Base-by-base conservation (phyloP, 345 rosid genomes). In the Euphorbia tirucalli region DNA sequence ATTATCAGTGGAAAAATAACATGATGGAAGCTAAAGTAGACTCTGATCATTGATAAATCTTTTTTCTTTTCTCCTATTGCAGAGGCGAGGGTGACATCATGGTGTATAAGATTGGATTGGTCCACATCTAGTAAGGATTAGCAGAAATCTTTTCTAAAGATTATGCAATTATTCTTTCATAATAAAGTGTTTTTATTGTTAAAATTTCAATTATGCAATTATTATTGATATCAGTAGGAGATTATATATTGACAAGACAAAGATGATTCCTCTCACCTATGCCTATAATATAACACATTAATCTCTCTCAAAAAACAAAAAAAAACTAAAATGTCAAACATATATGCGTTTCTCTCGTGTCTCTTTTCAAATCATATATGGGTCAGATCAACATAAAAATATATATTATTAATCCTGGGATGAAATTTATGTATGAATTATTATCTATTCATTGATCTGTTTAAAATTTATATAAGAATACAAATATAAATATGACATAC, bases 61-160 rank as follows among this genome's bases (percentile, higher is more conserved):
- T n/a, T n/a, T n/a, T n/a, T n/a, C n/a, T n/a, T n/a, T n/a, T n/a
- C n/a, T n/a, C n/a, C n/a, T n/a, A n/a, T 43, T 7, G 14, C 1
- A 8, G 14, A 43, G 10, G 18, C 21, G 28, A 24, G 13, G 24
- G 44, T 58, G 66, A 66, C 66, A 48, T 66, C 71, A 62, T 28
- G 24, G 13, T 75, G 73, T n/a, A 61, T 37, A 39, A 49, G n/a
- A n/a, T n/a, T n/a, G n/a, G n/a, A n/a, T n/a, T 41, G 30, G 32
- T 27, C 18, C 8, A 10, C 21, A 18, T 59, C 4, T 59, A 67
- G 11, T 3, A 21, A 13, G 24, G 31, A 54, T 67, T 24, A 31
- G 66, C 52, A 31, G 63, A 5, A 49, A 58, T 49, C 66, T 54
- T n/a, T 11, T 1, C 2, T 7, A 28, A 48, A 57, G 61, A 49